These are phyloP conservation scores for Cutaneotrichosporon cyanovorans DNA, from an alignment of 1,284 basidiomycete genomes.

Conservation along the genomic window DNA sequence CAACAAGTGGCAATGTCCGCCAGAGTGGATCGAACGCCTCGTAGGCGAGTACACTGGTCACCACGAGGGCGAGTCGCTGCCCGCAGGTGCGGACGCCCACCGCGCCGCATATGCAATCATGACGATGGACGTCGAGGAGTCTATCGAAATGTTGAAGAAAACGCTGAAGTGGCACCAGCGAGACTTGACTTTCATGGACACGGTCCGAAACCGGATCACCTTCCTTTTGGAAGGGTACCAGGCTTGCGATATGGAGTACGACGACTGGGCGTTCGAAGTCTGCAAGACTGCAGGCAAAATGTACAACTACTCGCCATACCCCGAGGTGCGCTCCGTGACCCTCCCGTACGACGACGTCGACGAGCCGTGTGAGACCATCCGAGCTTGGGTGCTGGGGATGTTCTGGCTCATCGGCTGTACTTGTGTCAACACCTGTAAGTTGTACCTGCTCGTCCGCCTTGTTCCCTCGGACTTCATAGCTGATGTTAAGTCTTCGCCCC, in stretches of 20 bases:
- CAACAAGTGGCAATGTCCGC: not conserved
- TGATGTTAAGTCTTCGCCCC: slow-evolving; percentile 41
- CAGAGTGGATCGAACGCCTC: slow-evolving; percentile 7
- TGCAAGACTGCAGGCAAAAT: slow-evolving; percentile 1
- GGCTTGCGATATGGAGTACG: slow-evolving; percentile 2
- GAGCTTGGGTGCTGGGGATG: slow-evolving; percentile 10
- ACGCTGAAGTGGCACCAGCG: not conserved
- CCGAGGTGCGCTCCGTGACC: slow-evolving; percentile 14
- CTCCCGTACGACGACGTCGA: slow-evolving; percentile 9
- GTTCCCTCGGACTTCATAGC: not conserved
- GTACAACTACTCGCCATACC: slow-evolving; percentile 8
- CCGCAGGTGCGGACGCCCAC: slow-evolving; percentile 6
- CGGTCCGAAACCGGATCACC: not conserved
- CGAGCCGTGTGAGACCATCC: slow-evolving; percentile 9
- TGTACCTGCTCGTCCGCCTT: not conserved
- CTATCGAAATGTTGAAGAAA: not conserved
- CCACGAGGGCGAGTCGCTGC: slow-evolving; percentile 11
- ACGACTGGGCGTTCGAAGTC: slow-evolving; percentile 6
- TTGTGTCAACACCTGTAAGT: slow-evolving; percentile 10
- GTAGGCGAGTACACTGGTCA: slow-evolving; percentile 8
- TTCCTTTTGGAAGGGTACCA: slow-evolving; percentile 3
- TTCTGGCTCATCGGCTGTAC: slow-evolving; percentile 6
- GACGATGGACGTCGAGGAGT: slow-evolving; percentile 2
- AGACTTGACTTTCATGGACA: slow-evolving; percentile 5
- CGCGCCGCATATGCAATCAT: not conserved